Evolutionary conservation across 495 filamentous ascomycete species (phyloP).

Genomic region (Letharia columbiana): DNA sequence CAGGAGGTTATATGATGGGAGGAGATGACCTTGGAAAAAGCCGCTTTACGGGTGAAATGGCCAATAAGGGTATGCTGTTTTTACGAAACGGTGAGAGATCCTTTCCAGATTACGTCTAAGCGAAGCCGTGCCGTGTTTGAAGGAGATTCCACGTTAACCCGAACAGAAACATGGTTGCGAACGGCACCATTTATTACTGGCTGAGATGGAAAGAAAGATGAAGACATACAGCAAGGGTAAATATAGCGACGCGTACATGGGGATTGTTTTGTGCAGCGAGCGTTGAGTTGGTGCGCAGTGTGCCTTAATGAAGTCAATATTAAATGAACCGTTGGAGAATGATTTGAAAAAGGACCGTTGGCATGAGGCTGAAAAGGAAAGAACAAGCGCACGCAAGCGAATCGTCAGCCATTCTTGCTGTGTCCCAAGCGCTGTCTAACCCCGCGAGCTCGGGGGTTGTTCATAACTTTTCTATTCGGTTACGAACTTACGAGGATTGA

Average conservation of each 20-base stretch:
- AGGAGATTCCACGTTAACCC: constrained; percentile 16
- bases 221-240: not conserved
- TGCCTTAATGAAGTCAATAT: not conserved
- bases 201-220: not conserved
- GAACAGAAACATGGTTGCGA: constrained; percentile 18
- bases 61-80: constrained; percentile 10
- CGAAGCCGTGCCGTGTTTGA: constrained; percentile 22
- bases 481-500: not conserved
- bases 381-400: constrained; percentile 15
- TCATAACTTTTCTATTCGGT: too few relatives aligned
- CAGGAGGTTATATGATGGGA: constrained; percentile 4
- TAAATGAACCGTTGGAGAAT: not conserved
- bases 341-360: not conserved
- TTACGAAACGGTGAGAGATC: constrained; percentile 20
- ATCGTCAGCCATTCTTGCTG: not conserved
- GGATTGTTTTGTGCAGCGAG: not conserved
- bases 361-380: not conserved
- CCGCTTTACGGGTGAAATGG: constrained; percentile 9
- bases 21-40: not conserved
- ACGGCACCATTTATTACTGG: constrained; percentile 3
- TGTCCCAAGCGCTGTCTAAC: constrained; percentile 1
- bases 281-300: not conserved
- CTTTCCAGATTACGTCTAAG: constrained; percentile 15
- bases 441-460: not conserved
- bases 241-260: not conserved